phyloP scores from a whole-genome alignment of 2,329 filamentous ascomycete genomes.

The Scedosporium apiospermum region DNA sequence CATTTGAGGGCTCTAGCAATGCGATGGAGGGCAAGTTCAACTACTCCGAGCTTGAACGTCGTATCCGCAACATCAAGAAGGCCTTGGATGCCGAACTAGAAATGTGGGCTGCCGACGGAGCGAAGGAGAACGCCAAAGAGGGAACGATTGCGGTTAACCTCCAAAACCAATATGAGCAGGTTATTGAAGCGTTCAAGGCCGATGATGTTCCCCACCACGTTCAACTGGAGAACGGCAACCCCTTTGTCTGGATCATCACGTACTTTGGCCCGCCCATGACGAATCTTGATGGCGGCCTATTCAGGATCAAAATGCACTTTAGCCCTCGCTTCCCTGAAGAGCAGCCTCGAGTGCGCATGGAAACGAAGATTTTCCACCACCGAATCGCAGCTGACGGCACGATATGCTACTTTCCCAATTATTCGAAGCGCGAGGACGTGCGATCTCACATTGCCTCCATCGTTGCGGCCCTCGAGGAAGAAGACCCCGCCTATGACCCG shows the following conservation, averaged over 20 bases:
- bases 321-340: constrained; percentile 81
- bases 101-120: constrained; percentile 63
- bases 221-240: constrained; percentile 68
- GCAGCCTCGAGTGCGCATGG: constrained; percentile 73
- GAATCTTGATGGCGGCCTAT: constrained; percentile 83
- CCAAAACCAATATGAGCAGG: constrained; percentile 75
- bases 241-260: constrained; percentile 80
- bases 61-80: constrained; percentile 59
- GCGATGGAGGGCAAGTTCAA: constrained; percentile 80
- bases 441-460: constrained; percentile 77
- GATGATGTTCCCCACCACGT: constrained; percentile 66
- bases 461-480: constrained; percentile 75
- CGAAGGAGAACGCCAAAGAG: constrained; percentile 52
- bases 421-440: constrained; percentile 60
- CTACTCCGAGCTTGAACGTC: constrained; percentile 62
- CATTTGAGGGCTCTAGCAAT: constrained; percentile 72
- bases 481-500: constrained; percentile 80
- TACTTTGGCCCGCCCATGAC: constrained; percentile 91
- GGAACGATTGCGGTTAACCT: constrained; percentile 72
- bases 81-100: constrained; percentile 63
- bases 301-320: constrained; percentile 69
- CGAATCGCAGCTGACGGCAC: constrained; percentile 72
- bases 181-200: constrained; percentile 63
- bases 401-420: constrained; percentile 67
- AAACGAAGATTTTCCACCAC: constrained; percentile 80